Base-by-base conservation (phyloP, 768 basidiomycete genomes). In the Hysterangium stoloniferum region DNA sequence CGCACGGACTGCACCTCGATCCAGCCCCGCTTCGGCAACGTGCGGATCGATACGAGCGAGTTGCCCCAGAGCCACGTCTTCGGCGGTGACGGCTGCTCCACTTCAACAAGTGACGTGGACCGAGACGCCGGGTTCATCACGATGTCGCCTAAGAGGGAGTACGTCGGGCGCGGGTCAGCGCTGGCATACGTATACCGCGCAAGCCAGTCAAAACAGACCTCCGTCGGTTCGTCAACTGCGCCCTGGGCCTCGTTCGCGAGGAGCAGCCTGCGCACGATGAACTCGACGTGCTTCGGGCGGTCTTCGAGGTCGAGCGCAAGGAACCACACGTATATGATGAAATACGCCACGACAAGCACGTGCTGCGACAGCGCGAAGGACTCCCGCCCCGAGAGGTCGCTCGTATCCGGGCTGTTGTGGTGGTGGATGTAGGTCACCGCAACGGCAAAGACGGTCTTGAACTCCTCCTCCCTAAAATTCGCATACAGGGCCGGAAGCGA, bases 141-240 rank as follows among this genome's bases (percentile, higher is more conserved):
- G 46, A 93, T 79, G 31, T 93, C 86, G 54, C 76, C 79, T 48
- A 97, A 74, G 45, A 84, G 72, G 1, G 89, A 90, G 28, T 73
- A 76, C 1, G 91, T 79, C 2, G 95, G 91, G 13, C 87, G 79
- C 1, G 95, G 94, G 61, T 96, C 93, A 13, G 92, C 91, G 59
- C 86, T 92, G 12, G 84, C 91, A 59, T 94, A 97, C 0, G 95
- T 86, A 62, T 96, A 96, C 15, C 96, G 76, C 8, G 91, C 86
- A 15, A 99, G 74, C 92, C 94, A 98, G 64, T 99, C 96, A 61
- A 98, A 94, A 66, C 91, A 95, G 31, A 98, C 95, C 62, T 97
- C 91, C 0, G 93, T 89, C 24, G 85, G 83, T 53, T 88, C 90
- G 63, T 98, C 96, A 4, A 94, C 71, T 34, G 78, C 74, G 1